Conservation (phyloP, 2,329 filamentous ascomycete genomes). For the Ophiosphaerella herpotricha region DNA sequence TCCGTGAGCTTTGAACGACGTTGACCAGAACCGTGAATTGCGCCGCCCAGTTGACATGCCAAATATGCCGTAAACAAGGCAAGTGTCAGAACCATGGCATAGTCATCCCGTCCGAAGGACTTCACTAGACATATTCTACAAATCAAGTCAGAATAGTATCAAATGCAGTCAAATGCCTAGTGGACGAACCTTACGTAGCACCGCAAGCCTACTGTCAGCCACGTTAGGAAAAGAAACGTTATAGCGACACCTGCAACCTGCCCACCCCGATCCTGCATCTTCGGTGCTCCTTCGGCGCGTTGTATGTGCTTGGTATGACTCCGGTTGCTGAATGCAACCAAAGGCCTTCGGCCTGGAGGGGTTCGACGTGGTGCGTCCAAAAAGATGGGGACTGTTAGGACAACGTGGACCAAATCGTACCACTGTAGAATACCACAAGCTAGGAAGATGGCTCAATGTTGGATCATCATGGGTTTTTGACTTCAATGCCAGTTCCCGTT, state of each 20-base stretch:
- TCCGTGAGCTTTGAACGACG: conserved; percentile 38
- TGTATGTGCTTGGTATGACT: no score
- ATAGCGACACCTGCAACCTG: conserved; percentile 37
- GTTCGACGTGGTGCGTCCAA: no score
- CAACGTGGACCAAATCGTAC: no score
- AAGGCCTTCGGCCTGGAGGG: no score
- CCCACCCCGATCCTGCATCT: conserved; percentile 33
- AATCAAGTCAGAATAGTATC: conserved; percentile 4
- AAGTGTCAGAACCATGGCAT: conserved; percentile 46
- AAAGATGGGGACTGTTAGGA: no score
- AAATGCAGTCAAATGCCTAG: not conserved
- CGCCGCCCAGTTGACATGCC: conserved; percentile 38
- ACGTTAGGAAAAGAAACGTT: conserved; percentile 44
- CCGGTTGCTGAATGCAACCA: no score
- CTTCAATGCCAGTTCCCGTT: no score
- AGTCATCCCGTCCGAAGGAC: conserved; percentile 48
- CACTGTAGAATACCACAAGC: no score
- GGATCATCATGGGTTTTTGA: no score
- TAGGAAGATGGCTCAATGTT: no score
- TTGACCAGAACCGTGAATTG: conserved; percentile 45
- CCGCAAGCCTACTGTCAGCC: conserved; percentile 44
- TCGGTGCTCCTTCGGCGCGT: not conserved
- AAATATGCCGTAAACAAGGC: conserved; percentile 44
- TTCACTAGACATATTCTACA: conserved; percentile 39
- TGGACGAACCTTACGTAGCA: conserved; percentile 42